Conservation (phyloP, 768 basidiomycete genomes). For the Xerocomellus chrysenteron region DNA sequence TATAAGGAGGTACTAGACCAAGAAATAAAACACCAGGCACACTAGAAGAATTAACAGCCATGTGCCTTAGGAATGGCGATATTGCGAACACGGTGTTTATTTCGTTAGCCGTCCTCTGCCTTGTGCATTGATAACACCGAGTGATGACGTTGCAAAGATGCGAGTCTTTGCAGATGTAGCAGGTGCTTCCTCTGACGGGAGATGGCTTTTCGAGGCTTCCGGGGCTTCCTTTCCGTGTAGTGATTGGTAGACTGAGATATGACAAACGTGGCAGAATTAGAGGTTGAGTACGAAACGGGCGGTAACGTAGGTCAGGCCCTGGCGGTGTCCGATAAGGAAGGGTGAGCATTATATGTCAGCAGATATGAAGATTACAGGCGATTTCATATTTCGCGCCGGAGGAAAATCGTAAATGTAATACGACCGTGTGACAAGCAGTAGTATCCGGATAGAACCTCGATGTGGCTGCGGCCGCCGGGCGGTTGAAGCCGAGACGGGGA, state of each 20-base stretch:
- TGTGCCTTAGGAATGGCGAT: neutral
- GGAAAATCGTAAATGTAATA: neutral
- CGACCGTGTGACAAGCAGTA: conserved; percentile 1
- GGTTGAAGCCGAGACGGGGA: neutral
- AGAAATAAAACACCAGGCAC: neutral
- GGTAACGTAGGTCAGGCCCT: neutral
- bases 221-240: conserved; percentile 5
- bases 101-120: neutral
- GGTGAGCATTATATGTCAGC: neutral
- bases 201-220: conserved; percentile 1
- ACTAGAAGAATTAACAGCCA: neutral
- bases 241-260: conserved; percentile 4
- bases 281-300: neutral
- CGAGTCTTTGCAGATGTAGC: neutral
- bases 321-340: neutral
- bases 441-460: neutral
- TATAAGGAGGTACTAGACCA: neutral
- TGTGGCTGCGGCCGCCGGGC: too few species aligned
- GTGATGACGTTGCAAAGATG: neutral
- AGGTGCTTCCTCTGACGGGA: conserved; percentile 2
- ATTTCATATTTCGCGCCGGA: neutral
- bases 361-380: neutral
- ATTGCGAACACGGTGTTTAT: neutral
- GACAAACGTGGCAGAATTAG: neutral
- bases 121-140: neutral